Conservation (phyloP, 441 rosid species). For the Manihot esculenta region DNA sequence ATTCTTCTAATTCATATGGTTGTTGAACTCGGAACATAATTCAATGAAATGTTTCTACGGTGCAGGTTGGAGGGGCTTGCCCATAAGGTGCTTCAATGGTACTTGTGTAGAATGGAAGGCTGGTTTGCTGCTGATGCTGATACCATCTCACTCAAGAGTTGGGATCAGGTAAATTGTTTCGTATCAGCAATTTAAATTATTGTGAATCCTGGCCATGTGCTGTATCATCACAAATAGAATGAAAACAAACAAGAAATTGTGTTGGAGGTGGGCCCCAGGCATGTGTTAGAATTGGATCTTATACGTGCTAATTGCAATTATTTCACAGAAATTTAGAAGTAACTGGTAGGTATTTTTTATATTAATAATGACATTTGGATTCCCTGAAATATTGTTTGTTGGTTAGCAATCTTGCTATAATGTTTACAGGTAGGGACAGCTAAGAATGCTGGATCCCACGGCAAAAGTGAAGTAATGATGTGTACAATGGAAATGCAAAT, state of each 20-base stretch:
- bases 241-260: too few species aligned
- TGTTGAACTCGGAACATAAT: not conserved
- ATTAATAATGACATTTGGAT: not conserved
- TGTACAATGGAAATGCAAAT: not conserved
- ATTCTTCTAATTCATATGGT: not conserved
- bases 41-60: slow-evolving; percentile 16
- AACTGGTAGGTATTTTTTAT: not conserved
- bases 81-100: slow-evolving; percentile 93
- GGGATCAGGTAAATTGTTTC: slow-evolving; percentile 68
- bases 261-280: not conserved
- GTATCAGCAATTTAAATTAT: not conserved
- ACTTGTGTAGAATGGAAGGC: slow-evolving; percentile 96
- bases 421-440: not conserved
- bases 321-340: not conserved
- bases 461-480: too few species aligned
- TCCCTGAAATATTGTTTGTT: not conserved
- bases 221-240: not conserved
- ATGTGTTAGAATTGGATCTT: not conserved
- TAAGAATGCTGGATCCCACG: not conserved
- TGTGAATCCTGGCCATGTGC: not conserved
- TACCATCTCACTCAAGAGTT: slow-evolving; percentile 74
- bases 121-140: slow-evolving; percentile 99
- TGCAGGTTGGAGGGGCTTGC: slow-evolving; percentile 81
- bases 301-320: not conserved
- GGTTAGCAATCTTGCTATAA: not conserved